Evolutionary conservation across 2,329 filamentous ascomycete species (phyloP).

Genomic region (Ophiostoma quercus): DNA sequence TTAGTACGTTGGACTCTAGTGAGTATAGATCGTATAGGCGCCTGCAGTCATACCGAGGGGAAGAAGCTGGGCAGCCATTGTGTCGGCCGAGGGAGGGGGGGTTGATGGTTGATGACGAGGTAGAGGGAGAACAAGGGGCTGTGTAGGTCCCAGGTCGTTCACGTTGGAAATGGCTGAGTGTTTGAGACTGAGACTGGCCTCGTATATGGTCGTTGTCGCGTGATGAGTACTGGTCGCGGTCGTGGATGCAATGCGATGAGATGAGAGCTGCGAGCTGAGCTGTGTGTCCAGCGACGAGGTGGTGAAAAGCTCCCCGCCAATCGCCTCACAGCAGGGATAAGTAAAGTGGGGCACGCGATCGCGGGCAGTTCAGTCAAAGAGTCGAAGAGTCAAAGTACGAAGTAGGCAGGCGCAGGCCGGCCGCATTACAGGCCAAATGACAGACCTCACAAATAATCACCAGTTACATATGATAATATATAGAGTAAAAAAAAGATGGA

Average conservation of each 20-base stretch:
- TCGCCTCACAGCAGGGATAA: slow-evolving; percentile 4
- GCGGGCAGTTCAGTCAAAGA: no score
- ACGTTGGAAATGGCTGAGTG: neutral
- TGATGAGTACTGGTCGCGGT: neutral
- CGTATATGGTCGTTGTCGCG: no score
- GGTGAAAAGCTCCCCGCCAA: slow-evolving; percentile 15
- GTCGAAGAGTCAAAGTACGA: neutral
- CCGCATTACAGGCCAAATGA: neutral
- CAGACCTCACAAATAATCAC: no score
- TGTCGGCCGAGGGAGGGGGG: slow-evolving; percentile 12
- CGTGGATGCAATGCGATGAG: neutral
- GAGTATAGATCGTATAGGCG: neutral
- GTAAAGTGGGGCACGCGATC: neutral
- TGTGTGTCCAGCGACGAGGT: neutral
- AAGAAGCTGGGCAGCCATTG: slow-evolving; percentile 68
- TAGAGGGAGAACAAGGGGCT: neutral
- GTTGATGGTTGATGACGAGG: slow-evolving; percentile 7
- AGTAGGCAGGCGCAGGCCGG: neutral
- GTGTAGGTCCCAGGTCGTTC: neutral
- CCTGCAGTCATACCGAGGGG: slow-evolving; percentile 53
- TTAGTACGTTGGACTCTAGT: neutral
- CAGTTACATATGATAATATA: no score
- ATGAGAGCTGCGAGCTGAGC: slow-evolving; percentile 8
- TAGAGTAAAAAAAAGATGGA: no score
- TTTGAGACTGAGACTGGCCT: neutral